Evolutionary conservation across 169 alveolate species (phyloP), one percentile per base, ranked within the genome.

Genomic region (Cardiosporidium cionae): DNA sequence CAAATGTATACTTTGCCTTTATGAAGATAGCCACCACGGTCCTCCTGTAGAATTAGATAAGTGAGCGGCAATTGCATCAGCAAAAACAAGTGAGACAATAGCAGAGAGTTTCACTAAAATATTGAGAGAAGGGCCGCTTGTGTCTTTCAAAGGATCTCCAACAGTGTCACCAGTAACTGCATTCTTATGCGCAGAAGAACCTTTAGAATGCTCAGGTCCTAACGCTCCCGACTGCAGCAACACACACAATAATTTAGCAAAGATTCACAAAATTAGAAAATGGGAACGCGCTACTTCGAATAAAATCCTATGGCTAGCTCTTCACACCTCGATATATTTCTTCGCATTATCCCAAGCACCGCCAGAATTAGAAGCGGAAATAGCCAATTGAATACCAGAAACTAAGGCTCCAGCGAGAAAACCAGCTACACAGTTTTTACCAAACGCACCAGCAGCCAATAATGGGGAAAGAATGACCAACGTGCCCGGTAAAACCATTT

Each of bases 71-170:
- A 91, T 87, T 70, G 85, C 82, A 23, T 84, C 72, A 7, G 90
- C 94, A 74, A 91, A 89, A 37, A 89, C 94, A 52, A 89, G 88
- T 5, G 93, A 86, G 54, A 87, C 74, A 70, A 91, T 89, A 31
- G 94, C 93, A 32, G 91, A 81, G 22, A 91, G 87, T 80, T 91
- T 91, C 37, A 91, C 79, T 34, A 89, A 76, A 74, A 90, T 91
- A 81, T 89, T 88, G 74, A 90, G 81, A 28, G 93, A 83, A 16
- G 96, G 97, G 28, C 98, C 98, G 28, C 94, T 85, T 53, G 98
- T 94, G 68, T 94, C 98, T 86, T 94, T 94, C 70, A 94, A 81
- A 52, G 98, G 97, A 78, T 93, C 97, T 28, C 98, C 98, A 67
- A 94, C 81, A 23, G 85, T 79, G 36, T 76, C 80, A 91, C 92